Conservation (phyloP, 768 basidiomycete species). For the Russula compacta region DNA sequence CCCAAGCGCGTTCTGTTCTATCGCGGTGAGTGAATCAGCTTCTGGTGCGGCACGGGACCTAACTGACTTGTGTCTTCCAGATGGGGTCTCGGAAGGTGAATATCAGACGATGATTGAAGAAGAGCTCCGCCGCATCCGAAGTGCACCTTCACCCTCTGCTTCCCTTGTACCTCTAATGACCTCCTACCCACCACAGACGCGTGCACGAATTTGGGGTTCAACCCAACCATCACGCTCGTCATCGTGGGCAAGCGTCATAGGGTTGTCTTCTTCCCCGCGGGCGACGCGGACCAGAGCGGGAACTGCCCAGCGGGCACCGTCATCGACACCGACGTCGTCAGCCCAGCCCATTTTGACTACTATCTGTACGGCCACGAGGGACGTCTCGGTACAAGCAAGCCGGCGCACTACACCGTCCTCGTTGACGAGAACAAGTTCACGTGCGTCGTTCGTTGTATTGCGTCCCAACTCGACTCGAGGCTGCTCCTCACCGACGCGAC, state of each 20-base stretch:
- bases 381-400: conserved; percentile 38
- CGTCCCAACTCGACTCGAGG: background rate
- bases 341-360: conserved; percentile 66
- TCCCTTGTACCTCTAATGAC: background rate
- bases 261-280: conserved; percentile 45
- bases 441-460: conserved; percentile 30
- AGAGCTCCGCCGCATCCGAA: conserved; percentile 46
- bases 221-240: conserved; percentile 60
- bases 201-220: conserved; percentile 45
- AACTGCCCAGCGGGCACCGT: conserved; percentile 74
- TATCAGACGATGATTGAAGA: conserved; percentile 39
- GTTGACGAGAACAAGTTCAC: conserved; percentile 49
- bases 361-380: conserved; percentile 73
- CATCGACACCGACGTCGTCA: conserved; percentile 56
- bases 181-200: conserved; percentile 38
- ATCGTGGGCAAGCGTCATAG: conserved; percentile 75
- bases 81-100: conserved; percentile 48
- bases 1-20: conserved; percentile 69
- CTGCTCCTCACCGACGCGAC: background rate
- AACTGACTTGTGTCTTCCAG: conserved; percentile 21
- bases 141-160: conserved; percentile 27
- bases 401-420: conserved; percentile 48
- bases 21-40: conserved; percentile 37
- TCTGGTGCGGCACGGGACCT: background rate
- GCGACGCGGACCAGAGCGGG: conserved; percentile 32